Evolutionary conservation across 164 flowering plant genomes (phyloP).

Genomic region (Annona cherimola): DNA sequence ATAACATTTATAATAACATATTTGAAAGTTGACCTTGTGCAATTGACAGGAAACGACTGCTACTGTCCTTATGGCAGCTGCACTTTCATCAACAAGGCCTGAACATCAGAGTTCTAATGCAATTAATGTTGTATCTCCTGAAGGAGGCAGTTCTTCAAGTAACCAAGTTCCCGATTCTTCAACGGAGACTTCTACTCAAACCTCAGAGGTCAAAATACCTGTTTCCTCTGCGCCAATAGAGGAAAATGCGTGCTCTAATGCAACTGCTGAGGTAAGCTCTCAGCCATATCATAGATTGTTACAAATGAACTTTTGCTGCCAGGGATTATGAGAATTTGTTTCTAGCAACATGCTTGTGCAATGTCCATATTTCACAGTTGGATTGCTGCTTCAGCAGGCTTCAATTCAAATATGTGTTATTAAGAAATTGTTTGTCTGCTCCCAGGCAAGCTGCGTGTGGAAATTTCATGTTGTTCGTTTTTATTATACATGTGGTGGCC

Average conservation of each 20-base stretch:
- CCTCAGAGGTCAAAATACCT: constrained; percentile 14
- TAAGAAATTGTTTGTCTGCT: neutral
- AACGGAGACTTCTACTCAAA: constrained; percentile 14
- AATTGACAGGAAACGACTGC: constrained; percentile 69
- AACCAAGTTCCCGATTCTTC: constrained; percentile 21
- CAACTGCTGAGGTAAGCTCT: constrained; percentile 20
- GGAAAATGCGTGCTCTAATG: constrained; percentile 16
- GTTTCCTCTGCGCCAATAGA: constrained; percentile 18
- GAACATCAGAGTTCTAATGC: constrained; percentile 30
- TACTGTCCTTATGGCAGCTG: constrained; percentile 48
- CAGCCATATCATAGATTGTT: neutral
- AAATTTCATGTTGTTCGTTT: neutral
- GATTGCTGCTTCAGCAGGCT: neutral
- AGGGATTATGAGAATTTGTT: neutral
- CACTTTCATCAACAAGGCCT: constrained; percentile 53
- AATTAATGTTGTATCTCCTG: constrained; percentile 18
- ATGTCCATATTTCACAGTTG: neutral
- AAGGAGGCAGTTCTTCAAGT: constrained; percentile 35
- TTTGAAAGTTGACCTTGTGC: neutral
- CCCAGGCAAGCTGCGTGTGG: neutral
- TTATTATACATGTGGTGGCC: neutral
- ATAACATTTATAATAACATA: neutral
- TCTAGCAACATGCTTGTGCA: neutral
- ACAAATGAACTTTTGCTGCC: neutral
- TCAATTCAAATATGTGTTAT: neutral